Percentiles rank a stretch among this genome's conserved stretches.
These are phyloP conservation scores for Gossypium rotundifolium DNA, from an alignment of 345 rosid species.

Conservation along the genomic window DNA sequence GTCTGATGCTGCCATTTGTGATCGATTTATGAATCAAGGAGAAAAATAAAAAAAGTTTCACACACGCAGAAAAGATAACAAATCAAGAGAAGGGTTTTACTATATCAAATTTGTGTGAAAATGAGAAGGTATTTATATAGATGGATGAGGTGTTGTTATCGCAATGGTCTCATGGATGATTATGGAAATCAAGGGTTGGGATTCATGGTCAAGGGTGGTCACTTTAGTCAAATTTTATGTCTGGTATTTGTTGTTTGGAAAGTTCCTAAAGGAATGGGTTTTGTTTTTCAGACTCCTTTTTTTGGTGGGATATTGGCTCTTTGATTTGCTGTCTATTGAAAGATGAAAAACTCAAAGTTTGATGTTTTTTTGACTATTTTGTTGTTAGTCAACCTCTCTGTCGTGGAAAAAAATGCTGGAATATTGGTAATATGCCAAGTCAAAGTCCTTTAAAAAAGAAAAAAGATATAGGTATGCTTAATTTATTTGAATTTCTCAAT, in stretches of 20 bases:
- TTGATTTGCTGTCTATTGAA: neutral
- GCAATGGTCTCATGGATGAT: neutral
- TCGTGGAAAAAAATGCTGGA: neutral
- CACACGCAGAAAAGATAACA: neutral
- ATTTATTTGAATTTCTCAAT: neutral
- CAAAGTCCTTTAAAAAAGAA: neutral
- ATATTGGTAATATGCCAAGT: neutral
- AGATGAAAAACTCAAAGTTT: neutral
- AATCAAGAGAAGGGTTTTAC: neutral
- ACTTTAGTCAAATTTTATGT: neutral
- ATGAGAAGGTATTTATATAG: neutral
- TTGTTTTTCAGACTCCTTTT: neutral
- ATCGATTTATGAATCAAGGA: neutral
- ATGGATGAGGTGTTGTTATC: too few relatives aligned
- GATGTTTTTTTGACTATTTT: neutral
- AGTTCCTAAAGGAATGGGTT: neutral
- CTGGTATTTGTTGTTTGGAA: neutral
- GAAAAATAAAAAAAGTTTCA: neutral
- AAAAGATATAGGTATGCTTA: neutral
- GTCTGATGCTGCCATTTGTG: slow-evolving; percentile 18
- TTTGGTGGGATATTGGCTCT: neutral
- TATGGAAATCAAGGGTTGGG: neutral
- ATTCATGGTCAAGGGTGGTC: neutral
- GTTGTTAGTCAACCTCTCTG: neutral
- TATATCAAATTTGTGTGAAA: neutral